phyloP scores from a whole-genome alignment of 306 rosid genomes.

The Cicer yamashitae region DNA sequence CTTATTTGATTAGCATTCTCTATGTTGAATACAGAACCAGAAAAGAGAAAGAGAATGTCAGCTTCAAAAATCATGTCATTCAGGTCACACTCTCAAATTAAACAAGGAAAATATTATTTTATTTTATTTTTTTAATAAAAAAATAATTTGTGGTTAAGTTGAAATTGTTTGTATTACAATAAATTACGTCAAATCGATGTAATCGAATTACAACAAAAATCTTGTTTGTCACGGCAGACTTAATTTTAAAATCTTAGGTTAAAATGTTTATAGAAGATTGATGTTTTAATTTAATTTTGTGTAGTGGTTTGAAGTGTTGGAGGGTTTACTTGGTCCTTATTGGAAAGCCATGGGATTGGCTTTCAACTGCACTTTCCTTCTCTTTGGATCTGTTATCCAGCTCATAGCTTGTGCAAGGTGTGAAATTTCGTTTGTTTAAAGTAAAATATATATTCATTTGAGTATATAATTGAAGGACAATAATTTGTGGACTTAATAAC shows the following conservation, averaged over 20 bases:
- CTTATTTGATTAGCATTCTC: conserved; percentile 87
- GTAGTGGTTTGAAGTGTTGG: conserved; percentile 97
- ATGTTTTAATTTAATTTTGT: conserved; percentile 2
- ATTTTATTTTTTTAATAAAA: background rate
- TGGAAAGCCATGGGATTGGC: conserved; percentile 94
- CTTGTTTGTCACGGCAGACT: background rate
- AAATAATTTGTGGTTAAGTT: background rate
- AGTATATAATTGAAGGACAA: background rate
- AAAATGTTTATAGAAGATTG: background rate
- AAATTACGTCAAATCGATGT: background rate
- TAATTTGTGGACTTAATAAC: background rate
- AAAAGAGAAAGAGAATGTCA: conserved; percentile 87
- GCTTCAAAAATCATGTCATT: conserved; percentile 95
- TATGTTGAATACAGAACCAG: conserved; percentile 85
- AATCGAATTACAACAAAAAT: background rate
- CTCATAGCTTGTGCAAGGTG: conserved; percentile 99
- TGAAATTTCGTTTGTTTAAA: background rate
- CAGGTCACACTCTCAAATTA: conserved; percentile 56
- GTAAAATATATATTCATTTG: background rate
- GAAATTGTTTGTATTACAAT: background rate
- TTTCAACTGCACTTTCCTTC: conserved; percentile 93
- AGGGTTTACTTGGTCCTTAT: conserved; percentile 87
- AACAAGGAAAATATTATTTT: background rate
- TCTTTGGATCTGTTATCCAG: conserved; percentile 93
- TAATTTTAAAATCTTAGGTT: background rate